These are phyloP conservation scores for Coleophoma crateriformis DNA, from an alignment of 2,329 filamentous ascomycete species.

Conservation along the genomic window DNA sequence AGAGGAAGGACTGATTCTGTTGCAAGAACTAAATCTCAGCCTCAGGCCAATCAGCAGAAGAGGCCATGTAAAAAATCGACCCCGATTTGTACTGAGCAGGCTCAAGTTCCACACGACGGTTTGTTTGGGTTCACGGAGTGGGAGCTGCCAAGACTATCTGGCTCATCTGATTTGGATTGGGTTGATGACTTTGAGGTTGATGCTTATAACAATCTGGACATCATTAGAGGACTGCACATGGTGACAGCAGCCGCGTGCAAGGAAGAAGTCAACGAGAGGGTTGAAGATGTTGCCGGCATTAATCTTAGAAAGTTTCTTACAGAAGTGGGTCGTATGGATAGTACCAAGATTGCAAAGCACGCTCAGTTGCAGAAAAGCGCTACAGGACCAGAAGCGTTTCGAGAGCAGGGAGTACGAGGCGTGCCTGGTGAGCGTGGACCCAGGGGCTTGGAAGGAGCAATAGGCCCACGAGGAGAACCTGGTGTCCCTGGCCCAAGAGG, in stretches of 20 bases:
- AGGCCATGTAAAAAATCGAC: not conserved
- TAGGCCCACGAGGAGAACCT: not conserved
- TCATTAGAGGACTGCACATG: slow-evolving; percentile 49
- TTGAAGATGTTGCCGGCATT: slow-evolving; percentile 45
- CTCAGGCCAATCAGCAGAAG: not conserved
- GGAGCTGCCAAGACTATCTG: not conserved
- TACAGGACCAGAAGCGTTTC: not conserved
- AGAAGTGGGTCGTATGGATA: slow-evolving; percentile 33
- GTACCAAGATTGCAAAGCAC: not conserved
- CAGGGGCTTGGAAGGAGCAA: not conserved
- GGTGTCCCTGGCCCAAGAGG: not conserved
- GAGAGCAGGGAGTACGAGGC: not conserved
- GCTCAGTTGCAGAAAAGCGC: not conserved
- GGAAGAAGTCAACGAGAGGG: slow-evolving; percentile 45
- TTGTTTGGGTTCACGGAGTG: not conserved
- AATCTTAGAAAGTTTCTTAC: slow-evolving; percentile 49
- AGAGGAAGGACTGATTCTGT: too few species aligned
- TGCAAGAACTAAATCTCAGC: too few species aligned
- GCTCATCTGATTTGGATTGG: slow-evolving; percentile 7
- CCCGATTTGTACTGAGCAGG: too few species aligned
- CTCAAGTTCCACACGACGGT: not conserved
- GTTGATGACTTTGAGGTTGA: slow-evolving; percentile 40
- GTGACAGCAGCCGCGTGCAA: slow-evolving; percentile 52
- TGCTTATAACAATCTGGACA: not conserved
- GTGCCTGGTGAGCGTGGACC: not conserved